Evolutionary conservation across 306 rosid genomes (phyloP).

Genomic region (Quercus robur): DNA sequence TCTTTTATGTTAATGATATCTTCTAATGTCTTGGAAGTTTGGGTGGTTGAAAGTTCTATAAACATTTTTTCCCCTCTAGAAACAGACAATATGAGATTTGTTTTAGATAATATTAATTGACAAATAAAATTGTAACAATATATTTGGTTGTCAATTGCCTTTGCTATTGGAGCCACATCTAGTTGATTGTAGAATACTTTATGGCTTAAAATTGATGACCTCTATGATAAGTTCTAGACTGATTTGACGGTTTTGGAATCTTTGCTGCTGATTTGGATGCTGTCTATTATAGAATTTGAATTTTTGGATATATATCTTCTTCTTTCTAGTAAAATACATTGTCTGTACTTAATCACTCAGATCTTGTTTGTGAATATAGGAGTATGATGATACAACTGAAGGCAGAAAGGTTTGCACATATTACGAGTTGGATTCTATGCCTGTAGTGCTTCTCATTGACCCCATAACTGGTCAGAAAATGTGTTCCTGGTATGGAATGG

Average conservation of each 20-base stretch:
- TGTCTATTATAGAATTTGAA: not conserved
- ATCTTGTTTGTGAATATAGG: slow-evolving; percentile 38
- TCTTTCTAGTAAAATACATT: not conserved
- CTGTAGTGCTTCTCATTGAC: slow-evolving; percentile 89
- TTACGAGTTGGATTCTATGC: slow-evolving; percentile 73
- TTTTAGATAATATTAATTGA: too few species aligned
- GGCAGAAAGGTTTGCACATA: slow-evolving; percentile 92
- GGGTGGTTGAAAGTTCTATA: too few species aligned
- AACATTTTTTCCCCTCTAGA: too few species aligned
- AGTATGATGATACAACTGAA: slow-evolving; percentile 96
- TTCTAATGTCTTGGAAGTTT: too few species aligned
- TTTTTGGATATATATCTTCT: not conserved
- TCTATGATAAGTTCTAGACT: not conserved
- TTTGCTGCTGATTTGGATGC: slow-evolving; percentile 10
- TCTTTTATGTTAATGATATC: not conserved
- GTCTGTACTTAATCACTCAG: not conserved
- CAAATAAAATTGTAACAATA: too few species aligned
- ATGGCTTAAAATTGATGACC: not conserved
- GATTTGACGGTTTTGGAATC: not conserved
- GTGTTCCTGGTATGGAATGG: slow-evolving; percentile 91
- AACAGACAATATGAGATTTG: too few species aligned
- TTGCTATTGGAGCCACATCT: too few species aligned
- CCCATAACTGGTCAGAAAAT: slow-evolving; percentile 98
- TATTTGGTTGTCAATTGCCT: too few species aligned
- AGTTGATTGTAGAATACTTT: not conserved